Evolutionary conservation across 179 eudicot species (phyloP), one percentile per base, ranked within the genome.

Genomic region (Spinacia oleracea): DNA sequence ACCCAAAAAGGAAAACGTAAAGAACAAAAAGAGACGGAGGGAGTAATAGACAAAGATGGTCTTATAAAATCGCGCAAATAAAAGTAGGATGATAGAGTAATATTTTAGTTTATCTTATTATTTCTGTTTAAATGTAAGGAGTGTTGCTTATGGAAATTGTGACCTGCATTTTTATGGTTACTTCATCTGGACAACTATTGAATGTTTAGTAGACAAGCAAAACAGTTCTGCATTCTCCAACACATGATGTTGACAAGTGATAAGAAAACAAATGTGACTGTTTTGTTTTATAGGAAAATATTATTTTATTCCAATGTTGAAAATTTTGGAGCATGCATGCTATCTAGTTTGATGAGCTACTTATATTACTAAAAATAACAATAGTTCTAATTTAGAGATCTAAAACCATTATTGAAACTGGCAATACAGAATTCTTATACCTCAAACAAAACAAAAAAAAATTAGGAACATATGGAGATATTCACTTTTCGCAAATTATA

Each of bases 231-330:
- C 32, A 50, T 63, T 50, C 65, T 79, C 82, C 74, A 66, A 80
- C 66, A 67, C 74, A 74, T 80, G 82, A 74, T 80, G 78, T 50
- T 80, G 82, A 80, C 78, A 27, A 80, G 62, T 65, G 78, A 80
- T 74, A 80, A 80, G 74, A 68, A 56, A 35, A 29, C 67, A 79
- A 79, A 79, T 50, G 32, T 14, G 45, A 50, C 29, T 50, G 40
- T 71, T 71, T 18, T 68, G 1, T 45, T 45, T 45, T 25, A 8
- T 5, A 0, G 25, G 20, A 6, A n/a, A n/a, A 16, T n/a, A 9
- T n/a, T n/a, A n/a, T 1, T 21, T 43, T 43, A 42, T 5, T 29
- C 8, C 4, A 48, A 48, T 14, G 27, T 9, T 72, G 51, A 7
- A 16, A 18, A 59, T 25, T 51, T 50, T 72, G 18, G 75, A 51